Base-by-base conservation (phyloP, 2,329 filamentous ascomycete genomes). In the Aspergillus hortae region DNA sequence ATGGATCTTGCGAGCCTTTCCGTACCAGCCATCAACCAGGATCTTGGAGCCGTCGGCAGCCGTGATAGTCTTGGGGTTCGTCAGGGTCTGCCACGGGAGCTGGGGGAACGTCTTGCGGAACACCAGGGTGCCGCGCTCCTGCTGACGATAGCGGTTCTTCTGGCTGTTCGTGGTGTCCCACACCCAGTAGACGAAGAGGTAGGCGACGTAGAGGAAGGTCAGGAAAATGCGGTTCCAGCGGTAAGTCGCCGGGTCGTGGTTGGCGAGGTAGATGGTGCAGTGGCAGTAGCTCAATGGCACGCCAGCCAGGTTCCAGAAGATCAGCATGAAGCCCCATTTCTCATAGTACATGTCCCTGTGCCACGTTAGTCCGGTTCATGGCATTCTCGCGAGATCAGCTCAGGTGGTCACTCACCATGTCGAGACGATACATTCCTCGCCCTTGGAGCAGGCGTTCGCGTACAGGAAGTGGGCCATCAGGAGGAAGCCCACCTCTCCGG, bases 271-370 rank as follows among this genome's bases (percentile, higher is more conserved):
- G 63, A 96, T 84, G 45, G 89, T 92, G 81, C 89, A 94, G 78
- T 96, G 91, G 77, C 90, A 95, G 80, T 96, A 96, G 49, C 86
- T 91, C 48, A 96, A 80, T 12, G 91, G 91, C 23, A 96, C 91
- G 60, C 91, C 91, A 44, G 91, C 90, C 69, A 96, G 79, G 74
- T 96, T 96, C 91, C 91, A 96, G 83, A 96, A 96, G 72, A 95
- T 95, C 60, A 96, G 83, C 91, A 96, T 96, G 78, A 96, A 96
- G 48, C 91, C 91, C 84, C 89, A 92, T 76, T 96, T 96, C 79
- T 96, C 91, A 64, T 90, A 92, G 78, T 95, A 95, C 87, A 96
- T 95, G 66, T 96, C 91, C 87, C 81, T 84, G 48, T n/a, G 23
- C 10, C 17, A 23, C 23, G 19, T 19, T 12, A 42, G 47, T 67